Conservation (phyloP, 1,139 yeast genomes). For the Scheffersomyces parashehatae region DNA sequence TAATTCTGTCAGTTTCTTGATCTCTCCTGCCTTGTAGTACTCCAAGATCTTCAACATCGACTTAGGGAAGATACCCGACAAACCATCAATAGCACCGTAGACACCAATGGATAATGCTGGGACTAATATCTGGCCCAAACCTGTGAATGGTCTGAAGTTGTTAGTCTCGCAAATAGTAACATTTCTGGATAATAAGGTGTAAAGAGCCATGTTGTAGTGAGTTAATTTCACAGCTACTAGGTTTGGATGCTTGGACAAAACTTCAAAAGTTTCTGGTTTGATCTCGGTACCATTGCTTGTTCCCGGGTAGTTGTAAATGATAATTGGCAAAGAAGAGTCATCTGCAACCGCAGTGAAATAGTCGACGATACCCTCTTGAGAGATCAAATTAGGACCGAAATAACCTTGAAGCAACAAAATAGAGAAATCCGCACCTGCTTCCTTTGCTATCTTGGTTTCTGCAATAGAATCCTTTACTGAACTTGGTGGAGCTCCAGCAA, state of each 20-base stretch:
- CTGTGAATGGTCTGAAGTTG: conserved; percentile 46
- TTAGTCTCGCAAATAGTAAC: conserved; percentile 26
- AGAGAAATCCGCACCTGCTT: conserved; percentile 37
- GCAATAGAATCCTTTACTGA: conserved; percentile 30
- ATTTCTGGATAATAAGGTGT: conserved; percentile 38
- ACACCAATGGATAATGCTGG: conserved; percentile 46
- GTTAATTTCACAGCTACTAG: conserved; percentile 42
- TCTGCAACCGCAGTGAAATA: conserved; percentile 34
- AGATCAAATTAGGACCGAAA: conserved; percentile 29
- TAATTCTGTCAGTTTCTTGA: conserved; percentile 39
- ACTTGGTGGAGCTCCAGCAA: conserved; percentile 36
- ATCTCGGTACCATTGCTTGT: conserved; percentile 40
- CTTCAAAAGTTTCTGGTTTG: conserved; percentile 33
- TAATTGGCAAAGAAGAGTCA: conserved; percentile 29
- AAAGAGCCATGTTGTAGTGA: conserved; percentile 28
- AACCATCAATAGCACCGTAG: conserved; percentile 50
- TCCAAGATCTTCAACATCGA: conserved; percentile 34
- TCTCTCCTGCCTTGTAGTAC: conserved; percentile 28
- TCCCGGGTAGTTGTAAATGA: conserved; percentile 40
- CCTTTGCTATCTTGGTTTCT: conserved; percentile 26
- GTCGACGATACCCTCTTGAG: conserved; percentile 36
- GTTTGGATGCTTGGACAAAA: conserved; percentile 32
- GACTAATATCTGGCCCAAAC: conserved; percentile 47
- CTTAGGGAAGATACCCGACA: conserved; percentile 44
- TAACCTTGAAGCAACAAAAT: conserved; percentile 34